Conservation (phyloP, 75 land plant genomes). For the Pseudotsuga menziesii region DNA sequence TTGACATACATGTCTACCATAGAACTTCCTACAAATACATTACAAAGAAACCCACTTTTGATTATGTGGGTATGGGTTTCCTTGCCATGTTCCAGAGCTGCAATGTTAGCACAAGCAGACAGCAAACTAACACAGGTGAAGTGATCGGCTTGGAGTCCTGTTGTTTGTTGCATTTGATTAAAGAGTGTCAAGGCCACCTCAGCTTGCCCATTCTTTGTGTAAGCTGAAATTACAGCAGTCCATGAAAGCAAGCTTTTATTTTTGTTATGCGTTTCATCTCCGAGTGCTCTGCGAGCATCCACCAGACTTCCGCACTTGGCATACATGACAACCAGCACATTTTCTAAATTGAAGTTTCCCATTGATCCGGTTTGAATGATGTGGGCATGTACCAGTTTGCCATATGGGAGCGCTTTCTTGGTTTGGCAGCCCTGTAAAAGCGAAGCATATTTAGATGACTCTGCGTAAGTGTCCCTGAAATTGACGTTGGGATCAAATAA, state of each 20-base stretch:
- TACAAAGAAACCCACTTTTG: constrained; percentile 20
- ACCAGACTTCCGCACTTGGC: no score
- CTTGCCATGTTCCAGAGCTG: constrained; percentile 11
- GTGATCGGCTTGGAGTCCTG: constrained; percentile 42
- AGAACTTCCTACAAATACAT: constrained; percentile 19
- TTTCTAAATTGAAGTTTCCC: no score
- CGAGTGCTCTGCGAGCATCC: no score
- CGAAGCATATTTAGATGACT: no score
- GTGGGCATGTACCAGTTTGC: no score
- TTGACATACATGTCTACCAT: constrained; percentile 35
- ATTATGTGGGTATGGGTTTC: constrained; percentile 20
- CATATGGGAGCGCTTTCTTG: no score
- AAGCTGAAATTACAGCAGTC: constrained; percentile 39
- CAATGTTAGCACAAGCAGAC: constrained; percentile 36
- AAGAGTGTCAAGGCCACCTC: constrained; percentile 27
- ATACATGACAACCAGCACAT: no score
- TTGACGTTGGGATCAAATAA: no score
- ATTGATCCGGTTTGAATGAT: no score
- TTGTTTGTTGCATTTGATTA: constrained; percentile 30
- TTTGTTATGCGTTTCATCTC: no score
- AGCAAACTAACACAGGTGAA: constrained; percentile 36
- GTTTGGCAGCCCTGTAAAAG: no score
- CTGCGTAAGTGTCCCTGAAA: no score
- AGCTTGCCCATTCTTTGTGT: constrained; percentile 19
- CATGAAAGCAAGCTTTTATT: background rate